Conservation (phyloP, 139 green algal genomes). For the Coelastrella sp. region DNA sequence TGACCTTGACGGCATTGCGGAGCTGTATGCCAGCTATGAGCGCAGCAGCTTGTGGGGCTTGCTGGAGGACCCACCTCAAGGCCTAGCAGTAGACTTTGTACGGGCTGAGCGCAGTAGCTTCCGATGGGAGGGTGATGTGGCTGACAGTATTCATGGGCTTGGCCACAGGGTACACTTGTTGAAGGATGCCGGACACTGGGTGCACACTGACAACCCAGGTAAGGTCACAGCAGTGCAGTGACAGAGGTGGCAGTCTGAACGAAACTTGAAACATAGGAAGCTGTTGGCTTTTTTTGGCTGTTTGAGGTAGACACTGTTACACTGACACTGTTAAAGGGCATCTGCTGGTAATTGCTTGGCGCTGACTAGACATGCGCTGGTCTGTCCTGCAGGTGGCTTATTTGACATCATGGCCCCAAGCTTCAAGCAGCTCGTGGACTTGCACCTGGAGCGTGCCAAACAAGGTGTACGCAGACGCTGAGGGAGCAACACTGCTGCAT, state of each 20-base stretch:
- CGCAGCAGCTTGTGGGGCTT: slow-evolving; percentile 81
- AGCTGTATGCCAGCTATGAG: slow-evolving; percentile 92
- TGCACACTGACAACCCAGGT: slow-evolving; percentile 90
- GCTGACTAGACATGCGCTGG: no score
- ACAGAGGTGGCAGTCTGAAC: neutral
- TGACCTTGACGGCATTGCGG: slow-evolving; percentile 87
- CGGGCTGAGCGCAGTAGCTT: slow-evolving; percentile 70
- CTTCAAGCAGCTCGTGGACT: slow-evolving; percentile 62
- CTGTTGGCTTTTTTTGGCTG: no score
- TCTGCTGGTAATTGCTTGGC: no score
- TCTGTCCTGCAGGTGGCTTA: slow-evolving; percentile 56
- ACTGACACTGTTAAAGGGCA: no score
- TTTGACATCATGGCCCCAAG: slow-evolving; percentile 83
- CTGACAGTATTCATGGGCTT: slow-evolving; percentile 67
- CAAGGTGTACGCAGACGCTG: neutral
- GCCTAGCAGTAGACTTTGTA: slow-evolving; percentile 87
- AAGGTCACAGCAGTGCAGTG: no score
- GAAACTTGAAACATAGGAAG: no score
- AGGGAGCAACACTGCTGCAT: neutral
- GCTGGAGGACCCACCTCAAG: slow-evolving; percentile 73
- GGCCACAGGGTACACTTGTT: slow-evolving; percentile 87
- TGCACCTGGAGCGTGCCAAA: slow-evolving; percentile 52
- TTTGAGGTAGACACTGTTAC: no score
- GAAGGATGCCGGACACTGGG: slow-evolving; percentile 83
- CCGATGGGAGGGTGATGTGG: slow-evolving; percentile 55